Conservation (phyloP, 2,329 filamentous ascomycete genomes). For the Leptographium procerum region DNA sequence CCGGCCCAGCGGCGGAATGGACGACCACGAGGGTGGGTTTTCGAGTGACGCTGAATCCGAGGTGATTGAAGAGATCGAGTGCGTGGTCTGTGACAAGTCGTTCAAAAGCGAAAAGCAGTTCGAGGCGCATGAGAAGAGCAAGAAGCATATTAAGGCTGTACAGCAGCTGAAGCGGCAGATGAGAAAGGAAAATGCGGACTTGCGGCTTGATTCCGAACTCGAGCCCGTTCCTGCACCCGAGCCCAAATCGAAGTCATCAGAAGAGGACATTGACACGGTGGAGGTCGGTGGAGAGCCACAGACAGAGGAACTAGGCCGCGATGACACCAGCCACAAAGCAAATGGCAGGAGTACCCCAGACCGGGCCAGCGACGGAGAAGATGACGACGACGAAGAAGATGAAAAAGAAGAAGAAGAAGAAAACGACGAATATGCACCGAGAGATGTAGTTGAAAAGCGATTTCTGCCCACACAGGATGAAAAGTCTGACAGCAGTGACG, state of each 20-base stretch:
- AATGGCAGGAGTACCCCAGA: neutral
- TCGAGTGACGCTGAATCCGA: conserved; percentile 46
- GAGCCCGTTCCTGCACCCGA: neutral
- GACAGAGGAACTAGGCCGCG: neutral
- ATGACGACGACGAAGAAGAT: conserved; percentile 21
- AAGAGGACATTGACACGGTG: neutral
- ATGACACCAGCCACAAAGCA: neutral
- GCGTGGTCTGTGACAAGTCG: conserved; percentile 62
- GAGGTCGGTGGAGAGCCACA: neutral
- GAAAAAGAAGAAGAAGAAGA: conserved; percentile 17
- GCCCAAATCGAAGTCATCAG: neutral
- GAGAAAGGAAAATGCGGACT: conserved; percentile 61
- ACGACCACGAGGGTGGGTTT: conserved; percentile 41
- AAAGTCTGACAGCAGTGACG: conserved; percentile 40
- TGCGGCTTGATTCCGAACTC: conserved; percentile 31
- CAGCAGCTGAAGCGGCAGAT: conserved; percentile 72
- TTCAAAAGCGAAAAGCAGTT: conserved; percentile 93
- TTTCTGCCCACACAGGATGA: conserved; percentile 13
- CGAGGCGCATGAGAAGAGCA: conserved; percentile 87
- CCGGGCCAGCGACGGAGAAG: conserved; percentile 15
- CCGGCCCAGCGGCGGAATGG: conserved; percentile 31
- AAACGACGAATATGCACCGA: conserved; percentile 35
- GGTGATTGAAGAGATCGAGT: conserved; percentile 51
- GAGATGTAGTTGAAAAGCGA: conserved; percentile 30
- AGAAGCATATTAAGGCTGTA: conserved; percentile 84